Base-by-base conservation (phyloP, 768 basidiomycete genomes). In the Tricholoma flavovirens region DNA sequence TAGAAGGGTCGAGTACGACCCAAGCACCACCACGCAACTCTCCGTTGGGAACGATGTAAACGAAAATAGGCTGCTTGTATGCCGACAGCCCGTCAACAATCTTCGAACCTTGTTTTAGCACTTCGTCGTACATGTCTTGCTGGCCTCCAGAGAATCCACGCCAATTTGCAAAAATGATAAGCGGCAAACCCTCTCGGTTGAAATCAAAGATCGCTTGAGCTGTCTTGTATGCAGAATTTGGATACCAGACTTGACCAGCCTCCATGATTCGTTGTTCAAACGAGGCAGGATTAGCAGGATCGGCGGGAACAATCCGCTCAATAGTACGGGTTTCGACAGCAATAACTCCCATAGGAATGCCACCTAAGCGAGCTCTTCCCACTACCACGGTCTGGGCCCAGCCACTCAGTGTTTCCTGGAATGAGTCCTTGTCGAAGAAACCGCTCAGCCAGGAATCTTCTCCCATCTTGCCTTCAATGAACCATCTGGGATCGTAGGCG, bases 191-290 rank as follows among this genome's bases (percentile, higher is more conserved):
- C 73, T 99, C 97, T 42, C 97, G 88, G 74, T 96, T 90, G 78
- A 98, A 92, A 75, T 99, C 97, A 72, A 94, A 94, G 77, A 98
- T 98, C 14, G 97, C 96, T 66, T 98, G 97, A 7, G 95, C 97
- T 7, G 97, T 99, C 81, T 99, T 99, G 79, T 97, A 95, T 5
- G 97, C 95, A 5, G 93, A 96, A 73, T 99, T 98, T 33, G 97
- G 97, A 71, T 98, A 98, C 97, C 97, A 99, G 22, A 98, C 97
- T 72, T 96, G 93, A 62, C 97, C 97, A n/a, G 97, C 97, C 69
- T 98, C 95, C 88, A 98, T 96, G 71, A 98, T 93, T 63, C 88
- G 88, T 67, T 95, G 95, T 71, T 99, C 97, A 70, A 95, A 92
- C 6, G 96, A 98, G 12, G 88, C 80, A 3, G 96, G 89, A 71